A percentile compares a stretch with the other conserved stretches of the same genome.
phyloP scores from a whole-genome alignment of 176 grass and related monocot species.

The Aegilops longissima region DNA sequence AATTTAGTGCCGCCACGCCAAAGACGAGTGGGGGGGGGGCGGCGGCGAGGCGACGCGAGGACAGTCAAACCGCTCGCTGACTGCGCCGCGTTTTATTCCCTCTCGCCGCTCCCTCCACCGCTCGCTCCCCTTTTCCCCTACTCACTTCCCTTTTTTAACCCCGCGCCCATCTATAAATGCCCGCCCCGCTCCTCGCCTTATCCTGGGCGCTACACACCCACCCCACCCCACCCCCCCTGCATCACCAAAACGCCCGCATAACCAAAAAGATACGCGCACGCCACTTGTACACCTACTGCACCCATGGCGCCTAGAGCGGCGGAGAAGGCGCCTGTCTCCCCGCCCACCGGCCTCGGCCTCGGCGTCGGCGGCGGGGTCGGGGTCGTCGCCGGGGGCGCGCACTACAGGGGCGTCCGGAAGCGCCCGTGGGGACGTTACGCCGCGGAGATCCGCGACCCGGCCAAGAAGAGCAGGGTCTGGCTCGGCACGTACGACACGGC shows the following conservation, averaged over 20 bases:
- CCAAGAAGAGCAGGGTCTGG: conserved; percentile 93
- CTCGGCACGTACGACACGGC: conserved; percentile 93
- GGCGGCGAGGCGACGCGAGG: conserved; percentile 45
- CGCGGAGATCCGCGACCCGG: conserved; percentile 95
- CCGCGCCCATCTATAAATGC: conserved; percentile 38
- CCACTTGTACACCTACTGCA: conserved; percentile 18
- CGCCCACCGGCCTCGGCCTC: conserved; percentile 18
- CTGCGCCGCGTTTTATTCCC: conserved; percentile 62
- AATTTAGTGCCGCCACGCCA: conserved; percentile 45
- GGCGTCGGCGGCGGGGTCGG: conserved; percentile 15
- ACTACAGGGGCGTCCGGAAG: conserved; percentile 84
- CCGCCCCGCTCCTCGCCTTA: conserved; percentile 12
- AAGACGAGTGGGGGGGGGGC: conserved; percentile 35
- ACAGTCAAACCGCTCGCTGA: conserved; percentile 90
- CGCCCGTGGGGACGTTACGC: conserved; percentile 86
- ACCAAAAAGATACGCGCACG: conserved; percentile 18
- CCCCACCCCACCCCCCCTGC: background rate
- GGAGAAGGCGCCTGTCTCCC: conserved; percentile 25
- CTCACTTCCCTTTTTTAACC: conserved; percentile 37
- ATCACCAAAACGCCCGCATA: conserved; percentile 5
- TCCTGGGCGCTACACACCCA: conserved; percentile 29
- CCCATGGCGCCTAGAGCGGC: conserved; percentile 42
- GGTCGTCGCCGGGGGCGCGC: conserved; percentile 13
- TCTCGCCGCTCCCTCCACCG: conserved; percentile 56
- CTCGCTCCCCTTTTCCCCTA: conserved; percentile 35